Percentiles rank a stretch among this genome's conserved stretches.
Conservation (phyloP, 257 asterid species). For the Jacaranda mimosifolia region DNA sequence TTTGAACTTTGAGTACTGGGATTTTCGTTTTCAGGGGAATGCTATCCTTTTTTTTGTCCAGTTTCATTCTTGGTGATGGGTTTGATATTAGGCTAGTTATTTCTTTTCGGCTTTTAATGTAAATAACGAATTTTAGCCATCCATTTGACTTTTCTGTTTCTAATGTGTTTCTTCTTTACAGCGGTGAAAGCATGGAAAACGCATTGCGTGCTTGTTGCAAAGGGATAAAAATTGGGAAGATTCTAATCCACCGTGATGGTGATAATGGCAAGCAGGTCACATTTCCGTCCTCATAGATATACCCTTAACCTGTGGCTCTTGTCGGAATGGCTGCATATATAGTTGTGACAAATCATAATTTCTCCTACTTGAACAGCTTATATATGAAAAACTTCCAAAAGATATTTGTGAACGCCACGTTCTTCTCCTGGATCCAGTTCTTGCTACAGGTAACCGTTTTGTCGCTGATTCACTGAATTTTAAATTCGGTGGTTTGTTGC, state of each 20-base stretch:
- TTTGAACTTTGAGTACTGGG: too few relatives aligned
- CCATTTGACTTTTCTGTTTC: background rate
- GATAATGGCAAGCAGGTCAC: constrained; percentile 77
- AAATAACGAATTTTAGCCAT: background rate
- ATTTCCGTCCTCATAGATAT: background rate
- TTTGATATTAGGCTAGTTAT: background rate
- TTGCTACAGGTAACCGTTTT: constrained; percentile 65
- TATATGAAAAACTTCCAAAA: constrained; percentile 74
- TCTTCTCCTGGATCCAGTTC: constrained; percentile 75
- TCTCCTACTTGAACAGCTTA: constrained; percentile 54
- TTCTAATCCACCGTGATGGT: constrained; percentile 74
- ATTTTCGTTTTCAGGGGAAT: too few relatives aligned
- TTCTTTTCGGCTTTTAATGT: background rate
- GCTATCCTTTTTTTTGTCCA: too few relatives aligned
- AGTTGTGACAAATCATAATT: background rate
- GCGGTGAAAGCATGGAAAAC: constrained; percentile 86
- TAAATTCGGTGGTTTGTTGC: background rate
- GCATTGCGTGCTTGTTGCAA: constrained; percentile 85
- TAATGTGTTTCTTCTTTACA: constrained; percentile 16
- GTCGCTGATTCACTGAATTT: too few relatives aligned
- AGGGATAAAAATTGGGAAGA: constrained; percentile 78
- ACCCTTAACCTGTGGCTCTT: background rate
- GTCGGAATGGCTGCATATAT: background rate
- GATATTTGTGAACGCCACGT: constrained; percentile 76
- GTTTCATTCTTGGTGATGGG: too few relatives aligned